phyloP scores from a whole-genome alignment of 768 basidiomycete genomes.

The Collybia sp. region DNA sequence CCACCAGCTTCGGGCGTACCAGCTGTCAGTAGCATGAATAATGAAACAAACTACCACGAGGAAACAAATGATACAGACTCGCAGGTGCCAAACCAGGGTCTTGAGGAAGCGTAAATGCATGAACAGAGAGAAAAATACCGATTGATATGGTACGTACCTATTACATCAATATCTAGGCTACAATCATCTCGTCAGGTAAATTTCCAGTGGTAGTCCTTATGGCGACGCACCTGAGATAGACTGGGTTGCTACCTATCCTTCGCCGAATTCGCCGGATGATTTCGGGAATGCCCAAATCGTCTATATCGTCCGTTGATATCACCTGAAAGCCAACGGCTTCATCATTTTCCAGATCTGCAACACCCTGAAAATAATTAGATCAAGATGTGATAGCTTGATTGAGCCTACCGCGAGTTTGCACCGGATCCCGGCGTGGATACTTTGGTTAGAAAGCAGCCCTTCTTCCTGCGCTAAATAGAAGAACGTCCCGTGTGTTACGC shows the following conservation, averaged over 20 bases:
- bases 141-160: conserved; percentile 38
- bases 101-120: conserved; percentile 4
- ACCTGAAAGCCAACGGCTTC: conserved; percentile 71
- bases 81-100: conserved; percentile 80
- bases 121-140: background rate
- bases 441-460: conserved; percentile 69
- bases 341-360: conserved; percentile 64
- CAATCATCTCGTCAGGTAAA: background rate
- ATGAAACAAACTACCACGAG: background rate
- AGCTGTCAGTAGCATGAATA: conserved; percentile 32
- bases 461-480: conserved; percentile 78
- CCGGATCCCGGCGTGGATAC: conserved; percentile 84
- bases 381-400: too few relatives aligned
- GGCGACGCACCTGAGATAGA: conserved; percentile 63
- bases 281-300: conserved; percentile 67
- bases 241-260: conserved; percentile 69
- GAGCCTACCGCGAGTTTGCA: conserved; percentile 53
- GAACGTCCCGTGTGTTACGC: conserved; percentile 82
- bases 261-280: conserved; percentile 68
- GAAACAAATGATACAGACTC: conserved; percentile 43
- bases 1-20: conserved; percentile 85
- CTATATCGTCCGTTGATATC: conserved; percentile 79
- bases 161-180: conserved; percentile 79
- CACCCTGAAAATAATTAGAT: conserved; percentile 34
- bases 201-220: background rate